Evolutionary conservation across 768 basidiomycete species (phyloP).

Genomic region (Mrakia gelida): DNA sequence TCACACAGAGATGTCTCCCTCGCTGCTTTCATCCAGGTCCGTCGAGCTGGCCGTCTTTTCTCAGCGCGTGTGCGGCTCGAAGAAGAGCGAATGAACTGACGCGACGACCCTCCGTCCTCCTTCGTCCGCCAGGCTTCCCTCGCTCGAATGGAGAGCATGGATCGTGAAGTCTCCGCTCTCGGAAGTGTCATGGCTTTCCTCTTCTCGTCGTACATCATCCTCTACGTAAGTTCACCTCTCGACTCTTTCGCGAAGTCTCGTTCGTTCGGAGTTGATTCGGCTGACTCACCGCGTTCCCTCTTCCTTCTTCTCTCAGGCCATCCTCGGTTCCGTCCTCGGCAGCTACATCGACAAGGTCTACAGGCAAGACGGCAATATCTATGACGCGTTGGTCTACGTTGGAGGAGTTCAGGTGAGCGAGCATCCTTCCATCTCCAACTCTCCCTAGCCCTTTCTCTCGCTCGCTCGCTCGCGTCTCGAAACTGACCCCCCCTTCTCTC

Average conservation of each 20-base stretch:
- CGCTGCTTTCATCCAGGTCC: constrained; percentile 40
- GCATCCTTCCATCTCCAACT: neutral
- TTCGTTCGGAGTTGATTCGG: constrained; percentile 23
- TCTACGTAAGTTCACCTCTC: constrained; percentile 26
- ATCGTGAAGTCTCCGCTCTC: constrained; percentile 37
- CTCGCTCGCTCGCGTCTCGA: neutral
- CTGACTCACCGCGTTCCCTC: constrained; percentile 32
- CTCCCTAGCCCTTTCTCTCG: no score
- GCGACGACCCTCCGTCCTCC: neutral
- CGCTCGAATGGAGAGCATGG: constrained; percentile 28
- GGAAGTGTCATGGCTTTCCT: constrained; percentile 42
- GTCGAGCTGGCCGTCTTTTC: neutral
- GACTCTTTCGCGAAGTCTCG: neutral
- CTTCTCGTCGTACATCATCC: constrained; percentile 27
- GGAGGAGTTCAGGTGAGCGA: constrained; percentile 18
- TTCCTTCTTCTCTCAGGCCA: constrained; percentile 35
- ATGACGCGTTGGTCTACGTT: constrained; percentile 34
- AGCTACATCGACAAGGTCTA: constrained; percentile 39
- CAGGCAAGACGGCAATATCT: constrained; percentile 31
- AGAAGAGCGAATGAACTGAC: neutral
- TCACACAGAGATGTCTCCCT: constrained; percentile 39
- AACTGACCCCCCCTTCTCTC: neutral
- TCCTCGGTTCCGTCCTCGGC: constrained; percentile 39
- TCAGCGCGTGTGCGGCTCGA: no score
- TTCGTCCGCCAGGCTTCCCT: constrained; percentile 33